Evolutionary conservation across 352 stramenopile species (phyloP).

Genomic region (Pythium phragmitis): DNA sequence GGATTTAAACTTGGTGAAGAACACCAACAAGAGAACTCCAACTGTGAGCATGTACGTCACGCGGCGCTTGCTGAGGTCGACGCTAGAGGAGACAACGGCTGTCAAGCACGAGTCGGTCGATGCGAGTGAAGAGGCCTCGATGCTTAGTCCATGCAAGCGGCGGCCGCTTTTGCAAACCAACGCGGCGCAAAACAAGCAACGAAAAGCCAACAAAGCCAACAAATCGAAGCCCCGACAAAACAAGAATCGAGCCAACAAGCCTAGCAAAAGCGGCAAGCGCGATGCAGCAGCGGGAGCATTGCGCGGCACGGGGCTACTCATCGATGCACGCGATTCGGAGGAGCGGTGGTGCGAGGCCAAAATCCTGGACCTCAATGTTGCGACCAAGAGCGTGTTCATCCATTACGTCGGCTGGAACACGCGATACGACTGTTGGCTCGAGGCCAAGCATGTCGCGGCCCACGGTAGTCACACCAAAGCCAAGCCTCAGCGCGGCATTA

Average conservation of each 20-base stretch:
- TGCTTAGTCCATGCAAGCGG: conserved; percentile 20
- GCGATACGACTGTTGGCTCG: conserved; percentile 66
- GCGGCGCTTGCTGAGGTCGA: conserved; percentile 56
- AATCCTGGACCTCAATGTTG: conserved; percentile 45
- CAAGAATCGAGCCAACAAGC: conserved; percentile 18
- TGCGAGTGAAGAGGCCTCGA: not conserved
- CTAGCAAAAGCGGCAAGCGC: conserved; percentile 27
- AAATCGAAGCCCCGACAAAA: conserved; percentile 2
- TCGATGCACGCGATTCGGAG: conserved; percentile 56
- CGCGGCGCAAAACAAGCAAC: not conserved
- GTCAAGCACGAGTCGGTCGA: conserved; percentile 8
- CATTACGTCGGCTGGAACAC: conserved; percentile 83
- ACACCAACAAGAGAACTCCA: not conserved
- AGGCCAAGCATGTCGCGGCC: conserved; percentile 38
- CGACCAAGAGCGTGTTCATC: conserved; percentile 42
- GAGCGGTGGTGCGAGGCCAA: conserved; percentile 66
- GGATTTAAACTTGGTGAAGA: not conserved
- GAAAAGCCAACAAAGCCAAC: not conserved
- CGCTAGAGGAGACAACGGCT: conserved; percentile 31
- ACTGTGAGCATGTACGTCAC: conserved; percentile 56
- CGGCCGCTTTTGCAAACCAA: conserved; percentile 14
- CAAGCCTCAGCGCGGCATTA: conserved; percentile 30
- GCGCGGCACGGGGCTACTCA: conserved; percentile 43
- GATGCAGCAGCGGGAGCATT: not conserved
- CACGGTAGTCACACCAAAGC: conserved; percentile 49